These are phyloP conservation scores for Podaxis mareebaensis DNA, from an alignment of 768 basidiomycete genomes.

Conservation along the genomic window DNA sequence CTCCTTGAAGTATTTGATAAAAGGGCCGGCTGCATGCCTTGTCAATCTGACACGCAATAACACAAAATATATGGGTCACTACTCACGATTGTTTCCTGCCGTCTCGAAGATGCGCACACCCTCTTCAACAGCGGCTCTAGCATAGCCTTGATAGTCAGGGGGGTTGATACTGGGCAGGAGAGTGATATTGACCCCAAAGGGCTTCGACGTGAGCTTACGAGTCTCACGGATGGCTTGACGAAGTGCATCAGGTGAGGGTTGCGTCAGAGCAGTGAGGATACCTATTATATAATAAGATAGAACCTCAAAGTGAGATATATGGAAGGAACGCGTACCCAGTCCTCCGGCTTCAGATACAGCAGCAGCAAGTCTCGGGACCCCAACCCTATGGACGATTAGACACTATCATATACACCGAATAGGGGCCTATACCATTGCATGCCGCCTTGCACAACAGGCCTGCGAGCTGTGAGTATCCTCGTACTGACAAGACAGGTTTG, in stretches of 20 bases:
- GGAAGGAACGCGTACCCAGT: constrained; percentile 46
- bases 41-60: neutral
- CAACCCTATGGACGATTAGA: constrained; percentile 60
- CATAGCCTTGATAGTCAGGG: constrained; percentile 87
- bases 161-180: constrained; percentile 88
- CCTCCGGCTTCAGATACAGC: constrained; percentile 86
- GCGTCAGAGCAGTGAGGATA: constrained; percentile 84
- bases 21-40: constrained; percentile 56
- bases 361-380: constrained; percentile 69
- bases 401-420: neutral
- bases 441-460: constrained; percentile 83
- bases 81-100: constrained; percentile 85
- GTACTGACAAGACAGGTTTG: neutral
- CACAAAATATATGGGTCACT: neutral
- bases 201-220: constrained; percentile 63
- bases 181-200: constrained; percentile 86
- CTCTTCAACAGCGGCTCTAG: constrained; percentile 80
- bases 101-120: constrained; percentile 91
- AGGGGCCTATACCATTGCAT: constrained; percentile 75
- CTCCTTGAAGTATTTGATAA: constrained; percentile 83
- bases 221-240: constrained; percentile 81
- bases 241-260: constrained; percentile 82
- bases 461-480: constrained; percentile 24
- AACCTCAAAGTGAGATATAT: neutral
- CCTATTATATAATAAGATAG: constrained; percentile 37